Percentiles rank a stretch among this genome's conserved stretches.
phyloP scores from a whole-genome alignment of 805 yeast genomes.

The Blastobotrys attinorum region DNA sequence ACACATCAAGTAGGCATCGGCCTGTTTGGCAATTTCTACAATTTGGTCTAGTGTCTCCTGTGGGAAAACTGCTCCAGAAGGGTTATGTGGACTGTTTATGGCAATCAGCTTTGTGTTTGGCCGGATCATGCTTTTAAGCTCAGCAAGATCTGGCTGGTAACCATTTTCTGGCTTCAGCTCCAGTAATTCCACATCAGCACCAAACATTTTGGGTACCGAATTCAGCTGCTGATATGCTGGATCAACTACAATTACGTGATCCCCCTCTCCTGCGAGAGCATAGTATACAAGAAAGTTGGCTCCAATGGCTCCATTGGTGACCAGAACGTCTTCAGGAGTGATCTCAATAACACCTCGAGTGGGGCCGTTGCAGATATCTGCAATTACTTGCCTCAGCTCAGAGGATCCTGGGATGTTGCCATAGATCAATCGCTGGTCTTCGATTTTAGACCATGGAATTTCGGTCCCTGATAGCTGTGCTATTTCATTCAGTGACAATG shows the following conservation, averaged over 20 bases:
- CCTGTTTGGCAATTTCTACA: conserved; percentile 32
- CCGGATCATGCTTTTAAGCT: conserved; percentile 27
- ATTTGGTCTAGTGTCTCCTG: conserved; percentile 30
- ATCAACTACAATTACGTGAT: conserved; percentile 40
- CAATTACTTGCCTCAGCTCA: conserved; percentile 31
- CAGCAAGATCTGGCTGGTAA: conserved; percentile 32
- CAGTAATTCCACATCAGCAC: conserved; percentile 34
- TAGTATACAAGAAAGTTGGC: conserved; percentile 43
- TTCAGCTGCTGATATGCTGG: conserved; percentile 46
- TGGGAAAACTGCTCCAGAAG: conserved; percentile 38
- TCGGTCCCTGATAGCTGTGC: conserved; percentile 25
- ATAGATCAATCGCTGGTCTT: conserved; percentile 32
- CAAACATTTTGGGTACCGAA: conserved; percentile 42
- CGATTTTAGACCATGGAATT: conserved; percentile 22
- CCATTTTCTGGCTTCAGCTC: conserved; percentile 29
- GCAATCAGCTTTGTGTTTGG: conserved; percentile 37
- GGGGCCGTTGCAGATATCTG: conserved; percentile 30
- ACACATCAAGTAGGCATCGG: conserved; percentile 33
- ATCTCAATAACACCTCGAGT: conserved; percentile 14
- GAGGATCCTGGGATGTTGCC: conserved; percentile 42
- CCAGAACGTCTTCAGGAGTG: conserved; percentile 33
- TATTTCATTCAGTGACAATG: conserved; percentile 36
- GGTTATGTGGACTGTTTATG: conserved; percentile 43
- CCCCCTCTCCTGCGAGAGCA: conserved; percentile 37
- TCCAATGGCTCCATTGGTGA: conserved; percentile 51